Percentiles rank a stretch among this genome's conserved stretches.
These are phyloP conservation scores for Carpinus viminea DNA, from an alignment of 306 rosid genomes.

Conservation along the genomic window DNA sequence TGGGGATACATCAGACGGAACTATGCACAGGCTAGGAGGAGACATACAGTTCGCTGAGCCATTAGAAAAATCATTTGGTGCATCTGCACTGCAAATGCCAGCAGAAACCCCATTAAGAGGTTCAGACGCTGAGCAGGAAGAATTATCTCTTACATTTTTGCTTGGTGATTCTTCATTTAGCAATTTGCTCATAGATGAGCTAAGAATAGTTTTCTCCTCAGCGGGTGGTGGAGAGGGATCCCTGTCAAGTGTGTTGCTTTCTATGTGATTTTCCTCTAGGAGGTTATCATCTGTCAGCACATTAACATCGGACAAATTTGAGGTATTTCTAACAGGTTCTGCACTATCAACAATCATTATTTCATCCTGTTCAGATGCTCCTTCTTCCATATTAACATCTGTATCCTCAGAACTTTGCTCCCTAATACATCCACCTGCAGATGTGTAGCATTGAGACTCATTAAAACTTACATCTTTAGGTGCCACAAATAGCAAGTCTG, in stretches of 20 bases:
- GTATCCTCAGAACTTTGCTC: constrained; percentile 38
- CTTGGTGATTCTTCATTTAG: constrained; percentile 44
- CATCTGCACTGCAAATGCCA: constrained; percentile 40
- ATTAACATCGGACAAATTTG: constrained; percentile 22
- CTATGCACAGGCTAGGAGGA: constrained; percentile 55
- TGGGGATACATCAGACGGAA: constrained; percentile 53
- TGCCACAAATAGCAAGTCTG: constrained; percentile 24
- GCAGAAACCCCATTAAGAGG: constrained; percentile 40
- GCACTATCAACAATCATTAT: constrained; percentile 36
- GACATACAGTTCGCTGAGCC: constrained; percentile 49
- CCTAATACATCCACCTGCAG: constrained; percentile 22
- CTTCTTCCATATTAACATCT: constrained; percentile 62
- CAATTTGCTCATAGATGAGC: constrained; percentile 39
- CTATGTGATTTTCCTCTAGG: constrained; percentile 33
- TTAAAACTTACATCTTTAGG: constrained; percentile 28
- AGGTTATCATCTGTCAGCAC: constrained; percentile 21
- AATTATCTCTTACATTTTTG: constrained; percentile 28
- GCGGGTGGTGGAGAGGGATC: constrained; percentile 27
- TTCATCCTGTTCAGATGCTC: constrained; percentile 40
- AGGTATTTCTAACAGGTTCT: constrained; percentile 21
- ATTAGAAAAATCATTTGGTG: constrained; percentile 38
- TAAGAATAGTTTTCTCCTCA: constrained; percentile 29
- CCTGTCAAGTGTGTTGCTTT: constrained; percentile 34
- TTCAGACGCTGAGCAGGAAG: constrained; percentile 38
- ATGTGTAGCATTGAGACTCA: constrained; percentile 12